Base-by-base conservation (phyloP, 768 basidiomycete species). In the Boletus tylopilopsis region DNA sequence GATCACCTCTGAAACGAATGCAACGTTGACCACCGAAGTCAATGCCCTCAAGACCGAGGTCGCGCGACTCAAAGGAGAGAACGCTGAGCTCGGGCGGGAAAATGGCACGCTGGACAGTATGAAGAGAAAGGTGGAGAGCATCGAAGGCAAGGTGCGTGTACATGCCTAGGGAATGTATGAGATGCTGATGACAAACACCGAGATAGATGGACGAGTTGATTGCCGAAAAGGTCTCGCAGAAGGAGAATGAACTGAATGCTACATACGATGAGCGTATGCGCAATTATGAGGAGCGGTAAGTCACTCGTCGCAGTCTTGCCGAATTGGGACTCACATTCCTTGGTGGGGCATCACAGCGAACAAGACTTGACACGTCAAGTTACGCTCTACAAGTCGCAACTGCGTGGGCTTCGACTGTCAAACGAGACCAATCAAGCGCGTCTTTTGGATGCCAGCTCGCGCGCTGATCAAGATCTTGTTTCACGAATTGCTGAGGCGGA, bases 221-320 rank as follows among this genome's bases (percentile, higher is more conserved):
- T 49, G 78, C 82, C 52, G 95, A 97, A 57, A 87, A 86, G 62
- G 87, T 98, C 29, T 73, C 75, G 4, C 88, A 90, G 67, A 98
- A 97, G 71, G 92, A 97, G 73, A 95, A 94, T 49, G 96, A 97
- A 70, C 75, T 98, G 18, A 90, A 95, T 56, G 96, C 95, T 15
- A 94, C 90, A 6, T 97, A 96, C 56, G 96, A 99, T 60, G 96
- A 99, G 71, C 86, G 86, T 57, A 76, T 99, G 64, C 77, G 91
- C 43, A 99, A 98, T 68, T 97, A 95, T 59, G 94, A 94, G 67
- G 95, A 95, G 62, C 80, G 95, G 93, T 93, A 57, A 24, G 82
- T 29, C 13, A 12, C 8, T 6, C 5, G 12, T 32, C 8, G 16
- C 1, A 8, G 24, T 9, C 0, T 2, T 19, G 23, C 38, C 6